Conservation (phyloP, 2,329 filamentous ascomycete species). For the Penicillium sp. region DNA sequence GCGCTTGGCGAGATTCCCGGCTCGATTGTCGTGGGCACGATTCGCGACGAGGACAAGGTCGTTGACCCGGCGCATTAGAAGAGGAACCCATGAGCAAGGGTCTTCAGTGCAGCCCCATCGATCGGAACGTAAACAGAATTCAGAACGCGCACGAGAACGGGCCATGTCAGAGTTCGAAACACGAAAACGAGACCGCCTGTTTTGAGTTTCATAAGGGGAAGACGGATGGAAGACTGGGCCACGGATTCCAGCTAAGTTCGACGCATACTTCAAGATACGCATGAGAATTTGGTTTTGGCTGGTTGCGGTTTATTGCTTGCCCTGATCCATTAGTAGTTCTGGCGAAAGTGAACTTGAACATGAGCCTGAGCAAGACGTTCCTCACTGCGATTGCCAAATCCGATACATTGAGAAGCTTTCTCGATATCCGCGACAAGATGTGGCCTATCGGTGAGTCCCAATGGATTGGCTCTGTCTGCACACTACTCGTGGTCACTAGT, state of each 20-base stretch:
- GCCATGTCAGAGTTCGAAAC: not conserved
- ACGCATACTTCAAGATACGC: slow-evolving; percentile 35
- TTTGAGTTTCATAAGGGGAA: not conserved
- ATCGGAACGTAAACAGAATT: not conserved
- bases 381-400: not conserved
- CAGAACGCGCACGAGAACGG: not conserved
- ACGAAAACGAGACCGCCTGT: not conserved
- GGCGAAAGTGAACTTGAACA: slow-evolving; percentile 20
- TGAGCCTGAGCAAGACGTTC: not conserved
- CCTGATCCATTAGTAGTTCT: slow-evolving; percentile 40
- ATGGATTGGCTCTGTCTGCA: slow-evolving; percentile 2
- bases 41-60: slow-evolving; percentile 38
- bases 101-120: not conserved
- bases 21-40: slow-evolving; percentile 35
- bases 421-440: not conserved
- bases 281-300: slow-evolving; percentile 26
- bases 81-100: not conserved
- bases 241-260: slow-evolving; percentile 42
- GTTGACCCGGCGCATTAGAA: slow-evolving; percentile 35
- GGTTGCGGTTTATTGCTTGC: slow-evolving; percentile 28
- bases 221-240: not conserved
- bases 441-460: slow-evolving; percentile 11
- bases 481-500: slow-evolving; percentile 3
- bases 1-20: slow-evolving; percentile 37
- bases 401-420: not conserved